Evolutionary conservation across 2,329 filamentous ascomycete species (phyloP), one percentile per base, ranked within the genome.

Genomic region (Akanthomyces lecanii): DNA sequence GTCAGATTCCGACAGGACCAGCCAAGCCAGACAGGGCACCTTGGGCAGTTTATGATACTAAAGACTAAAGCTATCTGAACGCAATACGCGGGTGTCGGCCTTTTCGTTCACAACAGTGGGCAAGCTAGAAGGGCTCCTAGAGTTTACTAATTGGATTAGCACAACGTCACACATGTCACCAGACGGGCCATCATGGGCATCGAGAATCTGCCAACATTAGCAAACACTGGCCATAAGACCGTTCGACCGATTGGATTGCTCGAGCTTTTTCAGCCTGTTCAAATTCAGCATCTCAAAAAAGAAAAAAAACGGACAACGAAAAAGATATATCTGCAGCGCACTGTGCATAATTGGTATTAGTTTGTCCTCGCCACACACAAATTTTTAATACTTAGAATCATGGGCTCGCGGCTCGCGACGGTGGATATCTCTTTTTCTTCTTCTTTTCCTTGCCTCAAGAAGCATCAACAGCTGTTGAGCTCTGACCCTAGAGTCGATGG

Each of bases 261-360:
- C 45, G 56, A 50, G 33, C 30, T 44, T 28, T 58, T 47, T 40
- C 47, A 48, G 55, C 56, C 56, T 59, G 56, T 45, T 33, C 28
- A 42, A 59, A 50, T 59, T 59, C 56, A 59, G 56, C 42, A 40
- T 58, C 2, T 50, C n/a, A 33, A 56, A 21, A 36, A 57, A n/a
- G n/a, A n/a, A 21, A 57, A 23, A 21, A 21, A 21, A 21, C 11
- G n/a, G 21, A 36, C 5, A 38, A 38, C 1, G 16, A 58, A 47
- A 21, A 40, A 14, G 11, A 40, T 45, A 25, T 30, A 44, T 52
- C 50, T 52, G 58, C 25, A 61, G 58, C 52, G 52, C 52, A 62
- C 60, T 62, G 25, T 50, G 60, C 60, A 44, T 56, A 50, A 30
- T 56, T 62, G 60, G 36, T 56, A 62, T 62, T 56, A 62, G 60